Evolutionary conservation across 164 flowering plant species (phyloP).

Genomic region (Stephania yunnanensis): DNA sequence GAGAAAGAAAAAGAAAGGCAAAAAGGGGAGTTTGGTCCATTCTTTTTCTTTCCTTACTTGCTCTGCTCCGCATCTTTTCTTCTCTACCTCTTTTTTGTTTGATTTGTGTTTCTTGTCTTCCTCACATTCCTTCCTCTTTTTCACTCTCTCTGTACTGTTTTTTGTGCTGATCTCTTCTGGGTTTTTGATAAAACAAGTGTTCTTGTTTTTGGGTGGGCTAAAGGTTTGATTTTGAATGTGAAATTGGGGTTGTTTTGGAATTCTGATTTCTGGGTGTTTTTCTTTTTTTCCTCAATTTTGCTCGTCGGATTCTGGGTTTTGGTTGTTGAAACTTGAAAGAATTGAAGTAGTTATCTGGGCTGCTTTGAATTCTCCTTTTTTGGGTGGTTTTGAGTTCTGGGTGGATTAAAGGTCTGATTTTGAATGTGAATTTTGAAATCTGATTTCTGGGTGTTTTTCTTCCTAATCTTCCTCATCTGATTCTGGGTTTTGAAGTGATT

Average conservation of each 20-base stretch:
- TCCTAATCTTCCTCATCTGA: background rate
- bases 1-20: no score
- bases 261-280: slow-evolving; percentile 1
- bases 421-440: background rate
- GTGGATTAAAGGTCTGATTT: background rate
- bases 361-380: no score
- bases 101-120: background rate
- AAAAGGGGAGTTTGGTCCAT: no score
- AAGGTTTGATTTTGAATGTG: background rate
- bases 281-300: background rate
- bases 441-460: background rate
- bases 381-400: no score
- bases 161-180: background rate
- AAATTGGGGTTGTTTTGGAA: background rate
- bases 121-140: background rate
- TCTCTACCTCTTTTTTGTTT: background rate
- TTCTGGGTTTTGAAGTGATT: background rate
- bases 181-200: no score
- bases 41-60: background rate
- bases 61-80: background rate
- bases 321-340: no score
- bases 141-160: no score
- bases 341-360: no score
- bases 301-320: background rate
- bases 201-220: background rate